Evolutionary conservation across 2,329 filamentous ascomycete species (phyloP), one percentile per base, ranked within the genome.

Genomic region (Zymoseptoria ardabiliae): DNA sequence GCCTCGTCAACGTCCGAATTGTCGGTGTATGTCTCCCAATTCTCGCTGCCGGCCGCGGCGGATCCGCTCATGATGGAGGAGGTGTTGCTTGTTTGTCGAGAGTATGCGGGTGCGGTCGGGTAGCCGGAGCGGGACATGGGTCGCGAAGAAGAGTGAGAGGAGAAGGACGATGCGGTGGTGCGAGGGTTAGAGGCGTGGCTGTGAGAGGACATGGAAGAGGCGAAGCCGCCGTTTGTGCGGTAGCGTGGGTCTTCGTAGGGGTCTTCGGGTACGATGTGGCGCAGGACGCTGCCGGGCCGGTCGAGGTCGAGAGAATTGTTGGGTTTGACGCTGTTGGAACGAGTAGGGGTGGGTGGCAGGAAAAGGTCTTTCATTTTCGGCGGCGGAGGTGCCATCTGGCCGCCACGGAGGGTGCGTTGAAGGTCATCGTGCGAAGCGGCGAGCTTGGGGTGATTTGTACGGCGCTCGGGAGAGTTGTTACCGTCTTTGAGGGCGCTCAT

Each of bases 1-100:
- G 67, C 89, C 21, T 72, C 69, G 8, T 74, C 72, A n/a, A 54
- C 64, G 28, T 73, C 72, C 1, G 67, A 71, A 54, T 65, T 65
- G 59, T 96, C 90, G 67, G 94, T 92, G 69, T 94, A 97, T 9
- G 92, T 96, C 75, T 97, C 93, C 93, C 93, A 97, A 73, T 97
- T 97, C 75, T 97, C 93, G 3, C 90, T 96, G 1, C 90, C 90
- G 52, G 58, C 63, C 4, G 21, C 30, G 8, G 55, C 58, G 2
- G 61, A 64, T 22, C 50, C 70, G 66, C 72, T 63, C 68, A 72
- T 67, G 45, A 71, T 61, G 9, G 71, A 73, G 10, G 69, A 72
- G 20, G 68, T 71, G 56, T 72, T 72, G 52, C 67, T 70, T 4
- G 65, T 66, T 19, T 68, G 65, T 19, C 71, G 69, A 2, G 71